phyloP scores from a whole-genome alignment of 2,329 filamentous ascomycete genomes.

The Pestalotiopsis sp. region DNA sequence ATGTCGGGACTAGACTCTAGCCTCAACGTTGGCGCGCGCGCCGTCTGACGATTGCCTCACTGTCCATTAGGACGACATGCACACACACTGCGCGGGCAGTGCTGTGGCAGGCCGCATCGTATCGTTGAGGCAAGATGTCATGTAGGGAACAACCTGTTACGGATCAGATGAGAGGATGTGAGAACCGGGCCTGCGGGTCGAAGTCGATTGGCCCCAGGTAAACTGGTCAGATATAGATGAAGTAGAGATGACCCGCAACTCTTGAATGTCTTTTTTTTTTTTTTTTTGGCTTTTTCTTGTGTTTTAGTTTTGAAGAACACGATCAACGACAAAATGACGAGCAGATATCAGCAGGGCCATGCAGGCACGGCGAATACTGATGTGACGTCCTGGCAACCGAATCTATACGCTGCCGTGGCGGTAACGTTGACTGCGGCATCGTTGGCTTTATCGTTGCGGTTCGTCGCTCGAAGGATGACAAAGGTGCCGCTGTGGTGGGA shows the following conservation, averaged over 20 bases:
- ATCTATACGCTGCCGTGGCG: conserved; percentile 5
- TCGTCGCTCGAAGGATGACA: conserved; percentile 8
- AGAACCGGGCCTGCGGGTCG: not conserved
- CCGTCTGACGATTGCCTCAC: not conserved
- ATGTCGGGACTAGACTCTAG: not conserved
- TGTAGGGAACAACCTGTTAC: not conserved
- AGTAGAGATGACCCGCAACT: not conserved
- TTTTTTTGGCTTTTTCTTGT: not conserved
- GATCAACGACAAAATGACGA: not conserved
- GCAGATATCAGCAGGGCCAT: not conserved
- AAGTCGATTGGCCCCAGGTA: not conserved
- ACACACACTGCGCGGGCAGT: not conserved
- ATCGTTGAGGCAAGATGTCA: not conserved
- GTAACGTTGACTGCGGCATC: conserved; percentile 6
- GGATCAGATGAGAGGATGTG: not conserved
- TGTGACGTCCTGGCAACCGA: not conserved
- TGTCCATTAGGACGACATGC: not conserved
- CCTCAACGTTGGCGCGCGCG: not conserved
- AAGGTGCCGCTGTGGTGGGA: conserved; percentile 12
- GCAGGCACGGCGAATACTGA: not conserved
- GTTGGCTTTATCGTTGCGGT: not conserved
- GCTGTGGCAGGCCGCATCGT: not conserved
- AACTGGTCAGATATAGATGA: not conserved
- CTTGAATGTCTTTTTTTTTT: not conserved
- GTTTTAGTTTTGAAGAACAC: not conserved